Conservation (phyloP, 2,329 filamentous ascomycete genomes). For the Aureobasidium sp. region DNA sequence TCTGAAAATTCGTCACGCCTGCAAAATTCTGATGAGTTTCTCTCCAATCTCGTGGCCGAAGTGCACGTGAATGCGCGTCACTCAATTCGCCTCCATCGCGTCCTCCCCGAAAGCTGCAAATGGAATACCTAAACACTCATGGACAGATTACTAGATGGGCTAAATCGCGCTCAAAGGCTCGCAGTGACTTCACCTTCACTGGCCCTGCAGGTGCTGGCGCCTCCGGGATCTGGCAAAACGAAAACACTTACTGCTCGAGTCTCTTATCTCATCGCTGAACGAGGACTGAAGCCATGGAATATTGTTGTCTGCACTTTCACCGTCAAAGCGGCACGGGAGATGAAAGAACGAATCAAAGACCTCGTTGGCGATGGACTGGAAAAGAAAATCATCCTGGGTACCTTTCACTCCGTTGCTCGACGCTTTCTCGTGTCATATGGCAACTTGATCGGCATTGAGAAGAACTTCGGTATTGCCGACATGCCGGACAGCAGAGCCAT, state of each 20-base stretch:
- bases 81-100: slow-evolving; percentile 8
- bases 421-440: slow-evolving; percentile 81
- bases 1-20: background rate
- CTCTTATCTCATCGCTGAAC: slow-evolving; percentile 72
- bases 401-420: slow-evolving; percentile 88
- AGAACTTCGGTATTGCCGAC: slow-evolving; percentile 87
- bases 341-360: slow-evolving; percentile 78
- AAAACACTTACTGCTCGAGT: slow-evolving; percentile 91
- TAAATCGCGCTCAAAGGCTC: slow-evolving; percentile 57
- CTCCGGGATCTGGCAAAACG: slow-evolving; percentile 75
- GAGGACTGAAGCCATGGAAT: slow-evolving; percentile 70
- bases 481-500: slow-evolving; percentile 72
- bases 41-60: background rate
- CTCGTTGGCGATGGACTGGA: slow-evolving; percentile 73
- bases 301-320: slow-evolving; percentile 96
- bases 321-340: slow-evolving; percentile 87
- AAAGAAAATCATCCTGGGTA: slow-evolving; percentile 75
- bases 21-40: background rate
- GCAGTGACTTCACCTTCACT: slow-evolving; percentile 58
- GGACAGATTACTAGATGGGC: slow-evolving; percentile 51
- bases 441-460: slow-evolving; percentile 69
- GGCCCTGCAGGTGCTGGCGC: slow-evolving; percentile 55
- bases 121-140: slow-evolving; percentile 28
- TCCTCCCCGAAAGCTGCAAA: background rate
- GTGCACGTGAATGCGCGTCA: background rate